Evolutionary conservation across 345 rosid species (phyloP), one percentile per base, ranked within the genome.

Genomic region (Eucalyptus polyanthemos): DNA sequence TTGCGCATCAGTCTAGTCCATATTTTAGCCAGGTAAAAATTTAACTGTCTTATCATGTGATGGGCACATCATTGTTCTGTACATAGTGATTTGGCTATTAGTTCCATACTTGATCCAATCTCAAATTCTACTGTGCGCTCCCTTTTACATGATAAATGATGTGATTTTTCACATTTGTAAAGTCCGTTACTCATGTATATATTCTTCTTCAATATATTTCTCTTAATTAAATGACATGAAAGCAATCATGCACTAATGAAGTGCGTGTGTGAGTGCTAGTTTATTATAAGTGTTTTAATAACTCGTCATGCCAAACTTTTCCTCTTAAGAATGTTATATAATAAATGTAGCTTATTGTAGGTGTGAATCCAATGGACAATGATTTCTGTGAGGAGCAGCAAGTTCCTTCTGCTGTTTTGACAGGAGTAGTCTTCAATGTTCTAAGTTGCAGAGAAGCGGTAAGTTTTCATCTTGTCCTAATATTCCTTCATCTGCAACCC

Each of bases 391-490:
- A 92, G 90, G 93, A 88, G 91, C 91, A 88, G 88, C 88, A 92
- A 88, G 92, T 90, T 86, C 95, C 95, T 49, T 80, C 93, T 89
- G 97, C 90, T 80, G 27, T 88, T n/a, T 25, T 95, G 86, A 92
- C 88, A 34, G 89, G 93, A 50, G 69, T 95, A 72, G 88, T 49
- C 53, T 93, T 95, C 87, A 90, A 92, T 89, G 88, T 95, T 92
- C 91, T 93, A 34, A 92, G 91, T 7, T 92, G 93, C 34, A 56
- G 87, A 80, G 96, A 95, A 87, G 91, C 85, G 42, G 97, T 94
- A 85, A 90, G 92, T 89, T 31, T 31, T 54, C 34, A 22, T 19
- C 24, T 72, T 45, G 42, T 51, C 58, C 42, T 24, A 14, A 19
- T 88, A 53, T 31, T 88, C 54, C 50, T 29, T 50, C 25, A 53